phyloP scores from a whole-genome alignment of 78 protist species.

The Dictyostelium capitatum region DNA sequence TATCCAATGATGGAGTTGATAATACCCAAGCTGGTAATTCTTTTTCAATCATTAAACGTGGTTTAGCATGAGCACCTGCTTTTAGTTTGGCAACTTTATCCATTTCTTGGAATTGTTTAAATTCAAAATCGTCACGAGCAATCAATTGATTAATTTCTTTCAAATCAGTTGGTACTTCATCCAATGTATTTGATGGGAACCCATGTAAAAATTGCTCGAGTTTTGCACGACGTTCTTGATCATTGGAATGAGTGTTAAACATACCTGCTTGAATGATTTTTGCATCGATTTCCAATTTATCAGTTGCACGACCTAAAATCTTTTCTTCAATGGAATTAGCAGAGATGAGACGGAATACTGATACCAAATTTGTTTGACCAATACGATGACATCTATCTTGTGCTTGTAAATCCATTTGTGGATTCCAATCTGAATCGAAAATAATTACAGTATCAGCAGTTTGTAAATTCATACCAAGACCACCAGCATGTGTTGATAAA shows the following conservation, averaged over 20 bases:
- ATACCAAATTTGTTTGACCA: constrained; percentile 97
- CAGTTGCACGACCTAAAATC: constrained; percentile 92
- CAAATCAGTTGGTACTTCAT: constrained; percentile 46
- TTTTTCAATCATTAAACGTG: constrained; percentile 62
- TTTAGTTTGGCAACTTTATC: constrained; percentile 47
- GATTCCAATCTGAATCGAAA: constrained; percentile 98
- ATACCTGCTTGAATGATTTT: constrained; percentile 94
- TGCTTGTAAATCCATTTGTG: constrained; percentile 93
- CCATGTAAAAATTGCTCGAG: constrained; percentile 84
- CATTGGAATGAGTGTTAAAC: constrained; percentile 86
- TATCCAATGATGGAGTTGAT: constrained; percentile 3
- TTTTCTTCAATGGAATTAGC: constrained; percentile 91
- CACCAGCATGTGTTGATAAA: constrained; percentile 97
- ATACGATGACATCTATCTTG: constrained; percentile 97
- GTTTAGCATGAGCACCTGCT: not conserved
- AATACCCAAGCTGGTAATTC: constrained; percentile 79
- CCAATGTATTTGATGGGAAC: constrained; percentile 43
- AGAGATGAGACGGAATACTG: constrained; percentile 94
- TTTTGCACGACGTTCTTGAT: constrained; percentile 62
- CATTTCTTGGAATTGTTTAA: constrained; percentile 79
- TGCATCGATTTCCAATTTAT: constrained; percentile 93
- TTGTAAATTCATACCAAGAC: constrained; percentile 97
- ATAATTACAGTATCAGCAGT: constrained; percentile 97
- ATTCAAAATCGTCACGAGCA: constrained; percentile 78
- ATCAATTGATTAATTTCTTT: constrained; percentile 71